These are phyloP conservation scores for Auriscalpium microsporum DNA, from an alignment of 768 basidiomycete genomes.

Conservation along the genomic window DNA sequence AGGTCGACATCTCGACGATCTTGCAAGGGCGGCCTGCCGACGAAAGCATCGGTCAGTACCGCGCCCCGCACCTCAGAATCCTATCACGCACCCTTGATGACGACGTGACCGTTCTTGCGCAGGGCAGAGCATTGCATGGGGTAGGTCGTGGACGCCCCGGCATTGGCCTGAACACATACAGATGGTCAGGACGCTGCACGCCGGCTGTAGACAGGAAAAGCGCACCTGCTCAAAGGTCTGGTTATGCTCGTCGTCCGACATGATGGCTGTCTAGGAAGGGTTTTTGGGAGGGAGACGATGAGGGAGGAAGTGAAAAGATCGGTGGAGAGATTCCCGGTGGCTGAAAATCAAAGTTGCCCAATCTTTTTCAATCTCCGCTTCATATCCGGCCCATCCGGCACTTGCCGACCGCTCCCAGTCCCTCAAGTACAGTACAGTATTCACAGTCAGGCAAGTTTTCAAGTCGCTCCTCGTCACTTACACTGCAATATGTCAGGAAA, in stretches of 20 bases:
- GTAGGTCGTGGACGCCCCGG: slow-evolving; percentile 72
- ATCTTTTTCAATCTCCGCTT: slow-evolving; percentile 36
- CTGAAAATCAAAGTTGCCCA: slow-evolving; percentile 23
- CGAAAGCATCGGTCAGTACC: not conserved
- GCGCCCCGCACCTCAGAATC: not conserved
- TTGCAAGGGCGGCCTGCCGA: slow-evolving; percentile 12
- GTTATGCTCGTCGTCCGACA: slow-evolving; percentile 88
- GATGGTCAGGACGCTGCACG: not conserved
- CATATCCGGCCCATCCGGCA: slow-evolving; percentile 8
- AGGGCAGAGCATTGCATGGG: slow-evolving; percentile 97
- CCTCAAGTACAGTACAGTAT: too few species aligned
- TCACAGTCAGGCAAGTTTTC: too few species aligned
- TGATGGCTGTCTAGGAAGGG: slow-evolving; percentile 28
- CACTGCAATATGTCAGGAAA: too few species aligned
- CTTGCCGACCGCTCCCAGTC: not conserved
- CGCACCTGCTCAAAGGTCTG: slow-evolving; percentile 78
- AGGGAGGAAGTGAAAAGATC: slow-evolving; percentile 20
- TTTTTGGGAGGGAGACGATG: slow-evolving; percentile 19
- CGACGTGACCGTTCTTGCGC: slow-evolving; percentile 73
- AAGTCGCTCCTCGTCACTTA: too few species aligned
- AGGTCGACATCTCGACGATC: slow-evolving; percentile 17
- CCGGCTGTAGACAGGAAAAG: slow-evolving; percentile 13
- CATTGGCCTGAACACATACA: slow-evolving; percentile 39
- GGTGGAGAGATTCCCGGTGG: slow-evolving; percentile 17
- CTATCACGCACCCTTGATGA: slow-evolving; percentile 57